Evolutionary conservation across 352 stramenopile genomes (phyloP), one percentile per base, ranked within the genome.

Genomic region (Phytophthora ohioensis): DNA sequence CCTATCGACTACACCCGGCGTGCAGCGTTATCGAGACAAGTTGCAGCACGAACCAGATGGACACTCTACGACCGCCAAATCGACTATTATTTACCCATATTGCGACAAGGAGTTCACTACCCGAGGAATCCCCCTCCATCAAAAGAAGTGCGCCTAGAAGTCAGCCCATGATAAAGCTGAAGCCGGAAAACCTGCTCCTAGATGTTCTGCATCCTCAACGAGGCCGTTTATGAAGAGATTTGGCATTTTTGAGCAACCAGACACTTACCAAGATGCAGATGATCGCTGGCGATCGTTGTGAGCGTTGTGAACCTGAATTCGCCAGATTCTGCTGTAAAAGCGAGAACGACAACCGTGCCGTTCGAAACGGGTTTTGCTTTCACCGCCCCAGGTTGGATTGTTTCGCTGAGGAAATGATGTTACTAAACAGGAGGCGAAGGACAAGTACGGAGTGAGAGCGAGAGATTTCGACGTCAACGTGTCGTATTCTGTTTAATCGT

Each of bases 191-290:
- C 32, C n/a, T 3, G 43, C 4, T 13, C 13, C 17, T 66, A 72
- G 48, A 43, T 58, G 7, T 58, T 65, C 10, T 58, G 55, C 36
- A 58, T 64, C 35, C 27, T 68, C 1, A 54, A 53, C 21, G 52
- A 68, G 30, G 30, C 17, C 0, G 31, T 68, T 3, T 73, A 64
- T 52, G 57, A 67, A 27, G 35, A 48, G 6, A 68, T 73, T 27
- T 64, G 32, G 57, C 51, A 10, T 73, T 64, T n/a, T 7, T 73
- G 15, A 5, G n/a, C 35, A 73, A 68, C 43, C 65, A 73, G 11
- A 17, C 57, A 12, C 57, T 68, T 10, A 59, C 57, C 13, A 63
- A 67, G 45, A 13, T 73, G 65, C 57, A 73, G 12, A 35, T 12
- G 34, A 30, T 72, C 17, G 67, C 65, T 4, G 57, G 65, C 6